Percentiles rank a stretch among this genome's conserved stretches.
These are phyloP conservation scores for Cardamine chenopodiifolia DNA, from an alignment of 345 rosid genomes.

Conservation along the genomic window DNA sequence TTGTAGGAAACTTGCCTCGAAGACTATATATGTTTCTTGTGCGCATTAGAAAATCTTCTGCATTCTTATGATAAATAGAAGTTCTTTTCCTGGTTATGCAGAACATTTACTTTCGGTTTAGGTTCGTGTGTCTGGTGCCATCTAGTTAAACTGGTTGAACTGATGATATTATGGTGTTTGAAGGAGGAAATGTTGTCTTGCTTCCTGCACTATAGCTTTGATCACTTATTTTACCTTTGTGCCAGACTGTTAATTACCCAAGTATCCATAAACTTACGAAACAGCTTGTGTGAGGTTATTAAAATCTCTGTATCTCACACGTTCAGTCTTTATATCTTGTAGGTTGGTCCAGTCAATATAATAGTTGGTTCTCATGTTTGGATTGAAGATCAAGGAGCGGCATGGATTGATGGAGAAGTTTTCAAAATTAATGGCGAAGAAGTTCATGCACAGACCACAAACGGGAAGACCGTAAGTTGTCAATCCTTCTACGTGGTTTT, in stretches of 20 bases:
- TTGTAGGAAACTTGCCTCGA: not conserved
- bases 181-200: not conserved
- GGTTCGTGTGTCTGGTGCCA: not conserved
- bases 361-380: slow-evolving; percentile 97
- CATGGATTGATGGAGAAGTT: slow-evolving; percentile 98
- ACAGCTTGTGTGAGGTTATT: slow-evolving; percentile 12
- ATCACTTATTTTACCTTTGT: not conserved
- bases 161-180: not conserved
- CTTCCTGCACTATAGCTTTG: not conserved
- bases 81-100: not conserved
- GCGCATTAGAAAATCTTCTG: not conserved
- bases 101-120: not conserved
- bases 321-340: slow-evolving; percentile 26
- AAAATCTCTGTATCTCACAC: slow-evolving; percentile 10
- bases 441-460: slow-evolving; percentile 65
- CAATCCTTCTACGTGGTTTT: slow-evolving; percentile 7
- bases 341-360: slow-evolving; percentile 86
- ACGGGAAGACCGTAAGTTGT: slow-evolving; percentile 77
- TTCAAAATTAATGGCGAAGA: slow-evolving; percentile 69
- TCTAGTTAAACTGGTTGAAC: not conserved
- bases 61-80: not conserved
- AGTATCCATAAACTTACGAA: not conserved
- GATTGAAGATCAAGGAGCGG: slow-evolving; percentile 79
- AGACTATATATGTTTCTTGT: not conserved
- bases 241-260: not conserved